phyloP scores from a whole-genome alignment of 108 stramenopile genomes.

The Cyclotella cryptica region DNA sequence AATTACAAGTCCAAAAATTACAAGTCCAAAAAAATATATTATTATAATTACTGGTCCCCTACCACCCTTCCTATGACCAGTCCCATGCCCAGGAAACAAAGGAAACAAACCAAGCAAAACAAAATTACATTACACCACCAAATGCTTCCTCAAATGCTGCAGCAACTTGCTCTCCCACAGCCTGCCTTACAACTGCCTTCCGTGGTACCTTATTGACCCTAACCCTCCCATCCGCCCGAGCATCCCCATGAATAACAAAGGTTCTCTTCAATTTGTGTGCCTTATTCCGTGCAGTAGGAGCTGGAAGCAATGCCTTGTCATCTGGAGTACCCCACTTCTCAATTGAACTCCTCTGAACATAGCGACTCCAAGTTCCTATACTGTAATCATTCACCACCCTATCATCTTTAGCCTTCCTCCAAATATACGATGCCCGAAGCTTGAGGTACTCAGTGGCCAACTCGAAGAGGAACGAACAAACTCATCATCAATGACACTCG shows the following conservation, averaged over 20 bases:
- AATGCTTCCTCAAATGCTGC: background rate
- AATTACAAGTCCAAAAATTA: too few relatives aligned
- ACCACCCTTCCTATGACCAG: too few relatives aligned
- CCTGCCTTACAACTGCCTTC: background rate
- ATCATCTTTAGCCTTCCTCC: constrained; percentile 3
- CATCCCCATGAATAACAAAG: background rate
- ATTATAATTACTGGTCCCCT: too few relatives aligned
- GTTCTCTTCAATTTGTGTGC: background rate
- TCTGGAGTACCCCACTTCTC: background rate
- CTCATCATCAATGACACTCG: background rate
- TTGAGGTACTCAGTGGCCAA: constrained; percentile 1
- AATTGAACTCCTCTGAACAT: background rate
- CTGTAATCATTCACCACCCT: background rate
- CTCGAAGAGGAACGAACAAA: background rate
- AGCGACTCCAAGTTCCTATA: background rate
- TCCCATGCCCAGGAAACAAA: too few relatives aligned
- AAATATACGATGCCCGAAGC: background rate
- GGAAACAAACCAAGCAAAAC: too few relatives aligned
- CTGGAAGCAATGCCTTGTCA: background rate
- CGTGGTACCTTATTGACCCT: background rate
- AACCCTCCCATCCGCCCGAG: background rate
- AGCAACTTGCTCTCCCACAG: background rate
- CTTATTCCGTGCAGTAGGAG: background rate
- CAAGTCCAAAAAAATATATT: too few relatives aligned
- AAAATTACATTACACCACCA: background rate